These are phyloP conservation scores for Cyclostephanos invisitatus DNA, from an alignment of 108 stramenopile genomes.

Conservation along the genomic window DNA sequence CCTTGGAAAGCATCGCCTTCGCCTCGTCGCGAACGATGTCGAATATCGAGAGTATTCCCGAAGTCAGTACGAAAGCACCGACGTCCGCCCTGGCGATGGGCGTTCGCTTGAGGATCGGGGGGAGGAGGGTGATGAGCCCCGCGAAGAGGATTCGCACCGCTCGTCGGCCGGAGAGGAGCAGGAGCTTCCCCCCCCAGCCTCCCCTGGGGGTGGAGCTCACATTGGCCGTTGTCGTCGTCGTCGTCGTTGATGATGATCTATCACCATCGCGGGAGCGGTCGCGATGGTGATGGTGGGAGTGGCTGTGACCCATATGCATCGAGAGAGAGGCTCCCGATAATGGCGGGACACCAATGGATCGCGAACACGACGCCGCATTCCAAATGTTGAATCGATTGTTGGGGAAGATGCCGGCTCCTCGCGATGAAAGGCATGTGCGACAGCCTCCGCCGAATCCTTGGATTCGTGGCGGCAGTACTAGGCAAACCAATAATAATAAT, in stretches of 20 bases:
- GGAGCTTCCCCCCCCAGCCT: conserved; percentile 34
- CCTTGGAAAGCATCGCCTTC: conserved; percentile 38
- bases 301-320: conserved; percentile 60
- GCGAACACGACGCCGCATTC: not conserved
- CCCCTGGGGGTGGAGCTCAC: conserved; percentile 16
- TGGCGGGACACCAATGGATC: not conserved
- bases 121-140: conserved; percentile 52
- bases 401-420: not conserved
- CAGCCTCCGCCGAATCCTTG: not conserved
- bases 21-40: conserved; percentile 46
- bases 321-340: conserved; percentile 17
- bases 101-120: conserved; percentile 33
- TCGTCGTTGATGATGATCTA: not conserved
- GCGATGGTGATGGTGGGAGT: conserved; percentile 19
- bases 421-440: not conserved
- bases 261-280: too few relatives aligned
- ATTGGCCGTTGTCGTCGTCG: not conserved
- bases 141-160: conserved; percentile 59
- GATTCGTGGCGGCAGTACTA: not conserved
- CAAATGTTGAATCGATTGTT: too few relatives aligned
- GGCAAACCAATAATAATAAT: not conserved
- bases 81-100: conserved; percentile 35
- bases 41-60: conserved; percentile 34
- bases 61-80: conserved; percentile 41
- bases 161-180: conserved; percentile 29